These are phyloP conservation scores for Neopestalotiopsis rosae DNA, from an alignment of 2,329 filamentous ascomycete species.

Conservation along the genomic window DNA sequence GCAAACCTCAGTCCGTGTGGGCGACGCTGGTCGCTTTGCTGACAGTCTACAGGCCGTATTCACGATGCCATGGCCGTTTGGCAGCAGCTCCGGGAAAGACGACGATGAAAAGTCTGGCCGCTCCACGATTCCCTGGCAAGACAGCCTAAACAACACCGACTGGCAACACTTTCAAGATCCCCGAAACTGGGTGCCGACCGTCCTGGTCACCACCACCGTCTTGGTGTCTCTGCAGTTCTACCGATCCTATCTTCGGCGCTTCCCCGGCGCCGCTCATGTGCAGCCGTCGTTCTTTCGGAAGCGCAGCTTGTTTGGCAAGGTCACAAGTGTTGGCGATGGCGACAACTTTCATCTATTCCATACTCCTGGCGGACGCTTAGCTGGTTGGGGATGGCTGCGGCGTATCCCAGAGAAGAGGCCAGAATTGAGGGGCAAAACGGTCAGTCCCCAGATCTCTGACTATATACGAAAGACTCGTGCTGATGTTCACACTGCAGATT, in stretches of 20 bases:
- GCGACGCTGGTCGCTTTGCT: conserved; percentile 13
- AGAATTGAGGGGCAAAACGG: conserved; percentile 77
- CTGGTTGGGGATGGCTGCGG: conserved; percentile 93
- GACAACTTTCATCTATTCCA: conserved; percentile 96
- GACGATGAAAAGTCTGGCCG: conserved; percentile 36
- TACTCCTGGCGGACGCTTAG: conserved; percentile 85
- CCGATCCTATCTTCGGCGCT: conserved; percentile 79
- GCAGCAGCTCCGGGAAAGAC: conserved; percentile 23
- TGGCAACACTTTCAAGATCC: conserved; percentile 62
- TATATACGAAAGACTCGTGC: not conserved
- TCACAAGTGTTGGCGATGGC: conserved; percentile 94
- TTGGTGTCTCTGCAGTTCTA: conserved; percentile 66
- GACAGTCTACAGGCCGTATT: conserved; percentile 21
- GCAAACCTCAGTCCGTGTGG: not conserved
- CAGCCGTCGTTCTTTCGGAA: conserved; percentile 75
- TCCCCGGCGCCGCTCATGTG: conserved; percentile 79
- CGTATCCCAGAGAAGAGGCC: conserved; percentile 72
- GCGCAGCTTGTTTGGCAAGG: conserved; percentile 79
- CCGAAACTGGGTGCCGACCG: conserved; percentile 56
- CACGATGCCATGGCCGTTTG: conserved; percentile 40
- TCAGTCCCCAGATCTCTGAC: conserved; percentile 46
- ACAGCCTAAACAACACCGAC: conserved; percentile 51
- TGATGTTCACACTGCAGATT: conserved; percentile 59
- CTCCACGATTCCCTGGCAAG: conserved; percentile 43
- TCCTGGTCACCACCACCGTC: conserved; percentile 60